A percentile compares a stretch with the other conserved stretches of the same genome.
Conservation (phyloP, 192 early-diverging fungal genomes). For the Endogone sp. region DNA sequence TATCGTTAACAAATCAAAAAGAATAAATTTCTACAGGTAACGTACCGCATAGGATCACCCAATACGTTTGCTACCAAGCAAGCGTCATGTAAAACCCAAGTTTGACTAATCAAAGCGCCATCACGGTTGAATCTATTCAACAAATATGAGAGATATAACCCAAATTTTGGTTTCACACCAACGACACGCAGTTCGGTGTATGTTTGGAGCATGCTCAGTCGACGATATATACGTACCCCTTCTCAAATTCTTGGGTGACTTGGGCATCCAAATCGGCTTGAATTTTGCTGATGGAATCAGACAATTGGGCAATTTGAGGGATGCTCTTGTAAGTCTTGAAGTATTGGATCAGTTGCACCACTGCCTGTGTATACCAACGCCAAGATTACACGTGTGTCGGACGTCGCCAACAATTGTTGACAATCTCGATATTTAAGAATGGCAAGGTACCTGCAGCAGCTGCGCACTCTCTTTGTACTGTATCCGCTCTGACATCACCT, state of each 20-base stretch:
- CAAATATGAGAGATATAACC: too few species aligned
- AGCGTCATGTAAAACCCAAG: constrained; percentile 60
- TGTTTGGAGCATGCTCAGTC: too few species aligned
- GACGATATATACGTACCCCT: constrained; percentile 40
- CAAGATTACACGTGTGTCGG: too few species aligned
- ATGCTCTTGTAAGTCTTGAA: constrained; percentile 75
- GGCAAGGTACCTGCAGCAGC: constrained; percentile 58
- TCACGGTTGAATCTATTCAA: constrained; percentile 65
- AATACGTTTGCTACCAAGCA: constrained; percentile 75
- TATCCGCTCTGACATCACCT: constrained; percentile 54
- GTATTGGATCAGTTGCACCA: constrained; percentile 71
- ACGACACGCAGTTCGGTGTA: too few species aligned
- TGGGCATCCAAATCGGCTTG: constrained; percentile 58
- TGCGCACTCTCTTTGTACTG: constrained; percentile 80
- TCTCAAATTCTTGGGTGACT: constrained; percentile 74
- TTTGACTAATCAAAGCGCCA: constrained; percentile 49
- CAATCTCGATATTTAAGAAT: neutral
- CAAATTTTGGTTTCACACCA: too few species aligned
- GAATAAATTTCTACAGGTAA: neutral
- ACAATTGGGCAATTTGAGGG: constrained; percentile 68
- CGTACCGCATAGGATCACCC: constrained; percentile 58
- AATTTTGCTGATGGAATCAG: constrained; percentile 53
- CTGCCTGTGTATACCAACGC: constrained; percentile 50
- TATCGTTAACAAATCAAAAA: neutral
- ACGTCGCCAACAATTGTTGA: neutral